phyloP scores from a whole-genome alignment of 2,329 filamentous ascomycete species.

The Pseudogymnoascus sp. region DNA sequence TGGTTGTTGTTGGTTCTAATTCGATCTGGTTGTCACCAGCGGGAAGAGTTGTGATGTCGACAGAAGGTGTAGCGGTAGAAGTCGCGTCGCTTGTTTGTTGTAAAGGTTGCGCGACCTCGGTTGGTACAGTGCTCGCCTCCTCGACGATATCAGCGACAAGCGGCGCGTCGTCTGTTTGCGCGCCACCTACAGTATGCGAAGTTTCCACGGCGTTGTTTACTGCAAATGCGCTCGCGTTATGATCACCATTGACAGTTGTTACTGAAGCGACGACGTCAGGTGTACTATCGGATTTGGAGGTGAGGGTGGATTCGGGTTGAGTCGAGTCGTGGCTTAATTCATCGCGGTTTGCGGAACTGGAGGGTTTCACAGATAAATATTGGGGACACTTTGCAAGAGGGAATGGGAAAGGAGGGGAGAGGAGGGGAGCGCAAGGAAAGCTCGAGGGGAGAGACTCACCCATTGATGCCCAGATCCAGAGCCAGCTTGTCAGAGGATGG shows the following conservation, averaged over 20 bases:
- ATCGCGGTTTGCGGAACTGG: slow-evolving; percentile 25
- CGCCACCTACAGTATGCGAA: background rate
- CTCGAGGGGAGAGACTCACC: slow-evolving; percentile 42
- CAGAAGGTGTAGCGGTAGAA: background rate
- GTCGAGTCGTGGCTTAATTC: slow-evolving; percentile 21
- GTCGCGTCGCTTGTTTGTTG: slow-evolving; percentile 2
- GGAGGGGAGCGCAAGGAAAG: slow-evolving; percentile 22
- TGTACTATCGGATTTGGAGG: slow-evolving; percentile 10
- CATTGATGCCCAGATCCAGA: slow-evolving; percentile 45
- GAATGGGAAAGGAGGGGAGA: slow-evolving; percentile 22
- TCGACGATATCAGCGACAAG: slow-evolving; percentile 1
- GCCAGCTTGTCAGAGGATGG: slow-evolving; percentile 42
- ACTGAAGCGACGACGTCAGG: slow-evolving; percentile 1
- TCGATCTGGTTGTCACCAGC: background rate
- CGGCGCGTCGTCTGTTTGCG: background rate
- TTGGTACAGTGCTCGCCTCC: slow-evolving; percentile 11
- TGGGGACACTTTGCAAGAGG: slow-evolving; percentile 18
- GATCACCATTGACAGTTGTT: slow-evolving; percentile 18
- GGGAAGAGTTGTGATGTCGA: background rate
- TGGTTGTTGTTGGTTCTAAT: slow-evolving; percentile 17
- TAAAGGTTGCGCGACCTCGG: slow-evolving; percentile 10
- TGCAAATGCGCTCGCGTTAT: slow-evolving; percentile 16
- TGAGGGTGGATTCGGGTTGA: slow-evolving; percentile 15
- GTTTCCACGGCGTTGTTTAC: background rate
- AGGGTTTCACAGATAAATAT: slow-evolving; percentile 27